Evolutionary conservation across 257 asterid species (phyloP), one percentile per base, ranked within the genome.

Genomic region (Solanum pinnatisectum): DNA sequence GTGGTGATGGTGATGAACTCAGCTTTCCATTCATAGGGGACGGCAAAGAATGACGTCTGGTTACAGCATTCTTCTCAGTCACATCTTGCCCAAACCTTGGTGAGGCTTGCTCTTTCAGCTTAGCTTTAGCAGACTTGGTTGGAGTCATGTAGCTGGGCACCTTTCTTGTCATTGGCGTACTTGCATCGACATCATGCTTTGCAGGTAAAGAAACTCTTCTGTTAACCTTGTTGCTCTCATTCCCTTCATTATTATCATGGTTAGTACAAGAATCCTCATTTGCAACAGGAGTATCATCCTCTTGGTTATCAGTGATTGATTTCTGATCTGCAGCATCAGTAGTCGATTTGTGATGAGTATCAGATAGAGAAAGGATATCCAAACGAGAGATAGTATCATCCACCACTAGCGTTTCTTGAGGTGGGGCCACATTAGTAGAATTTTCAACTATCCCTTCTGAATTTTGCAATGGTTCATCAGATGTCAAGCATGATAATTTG

Each of bases 111-210:
- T 79, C 91, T 89, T 79, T 91, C 77, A 88, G 90, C 91, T 92
- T 92, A 37, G 95, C 96, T 87, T 91, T 91, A 36, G 95, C 92
- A 87, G 95, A 92, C 86, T 93, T 91, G 63, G 95, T 93, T 86
- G 87, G 90, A n/a, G 92, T 93, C 96, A 94, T 94, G 87, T 94
- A 92, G 88, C 95, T 94, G n/a, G 94, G 95, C 22, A 92, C 87
- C 86, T 85, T 92, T 77, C 88, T 86, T 23, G 42, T 81, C 74
- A 44, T 91, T 22, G 86, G 89, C 25, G 52, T n/a, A 76, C 90
- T 56, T 27, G 63, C 82, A 27, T 89, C 91, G 52, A 86, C 79
- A 78, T 88, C 92, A 87, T 60, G 87, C 87, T 86, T 90, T 78
- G 91, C 90, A 44, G 94, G 92, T 79, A 93, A 88, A 73, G 94